Evolutionary conservation across 202 grass and related monocot genomes (phyloP).

Genomic region (Schoenoplectus tabernaemontani): DNA sequence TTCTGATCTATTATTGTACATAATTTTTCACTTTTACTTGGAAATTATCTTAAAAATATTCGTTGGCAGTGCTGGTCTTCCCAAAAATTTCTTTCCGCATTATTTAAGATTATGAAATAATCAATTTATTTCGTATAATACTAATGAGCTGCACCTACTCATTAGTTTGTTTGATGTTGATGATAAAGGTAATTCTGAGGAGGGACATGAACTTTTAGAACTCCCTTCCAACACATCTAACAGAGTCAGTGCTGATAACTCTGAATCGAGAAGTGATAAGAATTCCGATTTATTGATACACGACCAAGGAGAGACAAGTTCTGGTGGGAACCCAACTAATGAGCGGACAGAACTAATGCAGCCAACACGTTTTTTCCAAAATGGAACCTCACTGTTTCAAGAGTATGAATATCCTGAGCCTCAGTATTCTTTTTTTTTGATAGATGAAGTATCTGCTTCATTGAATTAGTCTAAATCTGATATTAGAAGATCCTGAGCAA

Average conservation of each 20-base stretch:
- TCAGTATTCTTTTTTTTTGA: background rate
- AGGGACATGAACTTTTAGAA: conserved; percentile 43
- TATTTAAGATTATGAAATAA: background rate
- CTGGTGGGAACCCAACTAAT: conserved; percentile 25
- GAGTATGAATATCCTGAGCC: conserved; percentile 33
- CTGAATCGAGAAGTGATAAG: conserved; percentile 18
- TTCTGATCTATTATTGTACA: background rate
- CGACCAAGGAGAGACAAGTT: conserved; percentile 21
- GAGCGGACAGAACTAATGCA: conserved; percentile 40
- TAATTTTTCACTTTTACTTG: background rate
- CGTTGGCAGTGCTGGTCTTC: background rate
- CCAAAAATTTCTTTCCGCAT: background rate
- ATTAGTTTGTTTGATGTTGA: conserved; percentile 11
- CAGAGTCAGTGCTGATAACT: conserved; percentile 18
- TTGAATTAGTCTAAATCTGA: background rate
- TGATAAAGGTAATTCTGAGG: conserved; percentile 30
- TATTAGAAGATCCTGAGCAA: background rate
- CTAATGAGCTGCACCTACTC: background rate
- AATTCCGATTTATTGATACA: conserved; percentile 14
- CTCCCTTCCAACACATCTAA: conserved; percentile 19
- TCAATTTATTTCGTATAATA: background rate
- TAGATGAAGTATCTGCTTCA: background rate
- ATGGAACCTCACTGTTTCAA: conserved; percentile 74
- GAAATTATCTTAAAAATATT: background rate
- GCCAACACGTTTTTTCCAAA: conserved; percentile 50